A percentile compares a stretch with the other conserved stretches of the same genome.
Evolutionary conservation across 1,284 basidiomycete genomes (phyloP).

Genomic region (Acaromyces ingoldii): DNA sequence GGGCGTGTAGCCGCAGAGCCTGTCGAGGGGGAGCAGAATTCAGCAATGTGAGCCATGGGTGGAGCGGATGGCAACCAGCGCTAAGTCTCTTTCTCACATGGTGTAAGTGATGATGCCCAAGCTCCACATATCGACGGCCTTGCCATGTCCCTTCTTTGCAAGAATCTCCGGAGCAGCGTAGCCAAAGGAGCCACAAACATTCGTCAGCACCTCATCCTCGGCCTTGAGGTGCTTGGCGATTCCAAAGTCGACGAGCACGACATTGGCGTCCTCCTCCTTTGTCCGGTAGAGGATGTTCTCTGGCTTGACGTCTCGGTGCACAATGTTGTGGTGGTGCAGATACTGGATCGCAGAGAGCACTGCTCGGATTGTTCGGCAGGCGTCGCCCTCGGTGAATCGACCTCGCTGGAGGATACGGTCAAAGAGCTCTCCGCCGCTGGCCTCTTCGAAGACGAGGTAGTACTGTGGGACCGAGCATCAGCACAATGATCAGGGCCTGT

Average conservation of each 20-base stretch:
- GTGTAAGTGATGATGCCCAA: constrained; percentile 85
- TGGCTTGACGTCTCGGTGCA: constrained; percentile 54
- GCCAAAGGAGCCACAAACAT: constrained; percentile 82
- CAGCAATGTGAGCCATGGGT: too few species aligned
- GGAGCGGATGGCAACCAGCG: constrained; percentile 2
- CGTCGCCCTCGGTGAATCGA: constrained; percentile 51
- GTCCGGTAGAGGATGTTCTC: constrained; percentile 92
- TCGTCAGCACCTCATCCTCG: constrained; percentile 70
- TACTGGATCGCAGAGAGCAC: constrained; percentile 45
- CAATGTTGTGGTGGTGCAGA: constrained; percentile 47
- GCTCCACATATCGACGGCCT: constrained; percentile 89
- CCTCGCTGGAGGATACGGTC: constrained; percentile 47
- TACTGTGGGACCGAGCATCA: constrained; percentile 23
- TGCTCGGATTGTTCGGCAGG: constrained; percentile 40
- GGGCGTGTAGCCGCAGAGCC: constrained; percentile 57
- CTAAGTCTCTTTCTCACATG: constrained; percentile 26
- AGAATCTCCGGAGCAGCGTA: constrained; percentile 87
- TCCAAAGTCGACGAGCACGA: constrained; percentile 71
- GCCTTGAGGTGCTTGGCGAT: constrained; percentile 56
- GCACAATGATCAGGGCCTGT: too few species aligned
- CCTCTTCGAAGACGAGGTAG: constrained; percentile 53
- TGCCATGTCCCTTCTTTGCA: constrained; percentile 74
- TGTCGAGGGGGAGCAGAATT: too few species aligned
- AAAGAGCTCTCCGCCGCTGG: constrained; percentile 52
- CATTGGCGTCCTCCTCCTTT: constrained; percentile 58